Percentiles rank a stretch among this genome's conserved stretches.
Evolutionary conservation across 768 basidiomycete species (phyloP).

Genomic region (Chalciporus chontae): DNA sequence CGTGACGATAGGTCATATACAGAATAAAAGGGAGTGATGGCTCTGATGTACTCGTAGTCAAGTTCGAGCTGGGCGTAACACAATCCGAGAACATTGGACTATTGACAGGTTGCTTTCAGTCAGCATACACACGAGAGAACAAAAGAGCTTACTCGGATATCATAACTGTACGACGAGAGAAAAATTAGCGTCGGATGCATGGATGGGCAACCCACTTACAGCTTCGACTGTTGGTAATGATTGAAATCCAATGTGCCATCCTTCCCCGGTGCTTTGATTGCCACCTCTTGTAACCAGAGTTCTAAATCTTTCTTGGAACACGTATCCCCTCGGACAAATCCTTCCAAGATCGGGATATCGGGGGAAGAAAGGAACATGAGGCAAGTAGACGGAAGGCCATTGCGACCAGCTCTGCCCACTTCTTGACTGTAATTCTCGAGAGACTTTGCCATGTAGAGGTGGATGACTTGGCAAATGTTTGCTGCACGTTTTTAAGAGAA

Average conservation of each 20-base stretch:
- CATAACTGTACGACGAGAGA: conserved; percentile 29
- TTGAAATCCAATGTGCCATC: conserved; percentile 41
- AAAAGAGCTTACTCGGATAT: conserved; percentile 34
- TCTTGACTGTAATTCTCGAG: conserved; percentile 46
- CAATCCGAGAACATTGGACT: conserved; percentile 42
- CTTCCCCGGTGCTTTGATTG: conserved; percentile 30
- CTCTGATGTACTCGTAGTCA: conserved; percentile 40
- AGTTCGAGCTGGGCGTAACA: conserved; percentile 48
- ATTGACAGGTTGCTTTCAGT: not conserved
- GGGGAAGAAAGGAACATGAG: conserved; percentile 40
- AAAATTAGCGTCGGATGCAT: not conserved
- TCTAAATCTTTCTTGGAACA: conserved; percentile 37
- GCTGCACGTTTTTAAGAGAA: conserved; percentile 11
- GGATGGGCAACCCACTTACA: conserved; percentile 24
- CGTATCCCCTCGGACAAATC: conserved; percentile 48
- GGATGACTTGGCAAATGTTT: conserved; percentile 39
- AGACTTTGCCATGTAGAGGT: conserved; percentile 43
- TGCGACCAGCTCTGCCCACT: conserved; percentile 43
- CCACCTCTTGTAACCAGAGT: conserved; percentile 41
- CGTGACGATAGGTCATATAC: conserved; percentile 37
- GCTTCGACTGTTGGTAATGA: conserved; percentile 37
- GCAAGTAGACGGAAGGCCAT: conserved; percentile 41
- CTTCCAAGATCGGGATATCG: conserved; percentile 46
- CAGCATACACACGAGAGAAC: not conserved
- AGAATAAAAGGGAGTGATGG: conserved; percentile 45